These are phyloP conservation scores for Aureobasidium leucospermi DNA, from an alignment of 2,329 filamentous ascomycete genomes.

Conservation along the genomic window DNA sequence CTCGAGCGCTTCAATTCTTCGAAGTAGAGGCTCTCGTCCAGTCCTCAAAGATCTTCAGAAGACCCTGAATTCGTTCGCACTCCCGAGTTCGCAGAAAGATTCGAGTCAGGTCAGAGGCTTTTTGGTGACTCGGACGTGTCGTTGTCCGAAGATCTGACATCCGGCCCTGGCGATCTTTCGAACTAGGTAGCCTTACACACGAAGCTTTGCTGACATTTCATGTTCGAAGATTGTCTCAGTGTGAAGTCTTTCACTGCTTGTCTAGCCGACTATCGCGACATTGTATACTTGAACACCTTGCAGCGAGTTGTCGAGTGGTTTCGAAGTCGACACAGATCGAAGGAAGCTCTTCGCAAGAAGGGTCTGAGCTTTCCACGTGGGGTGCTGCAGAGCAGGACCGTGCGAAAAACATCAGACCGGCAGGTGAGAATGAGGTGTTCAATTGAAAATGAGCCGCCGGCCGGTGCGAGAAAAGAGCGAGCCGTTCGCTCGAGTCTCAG, in stretches of 20 bases:
- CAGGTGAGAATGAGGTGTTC: neutral
- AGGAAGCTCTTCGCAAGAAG: neutral
- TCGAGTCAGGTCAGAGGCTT: slow-evolving; percentile 2
- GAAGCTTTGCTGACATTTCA: neutral
- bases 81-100: neutral
- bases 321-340: neutral
- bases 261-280: no score
- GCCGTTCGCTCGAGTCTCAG: no score
- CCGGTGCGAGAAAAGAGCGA: slow-evolving; percentile 1
- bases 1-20: neutral
- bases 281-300: no score
- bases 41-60: neutral
- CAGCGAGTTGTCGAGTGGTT: no score
- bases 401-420: neutral
- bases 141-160: neutral
- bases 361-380: neutral
- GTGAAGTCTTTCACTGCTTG: neutral
- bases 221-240: neutral
- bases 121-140: neutral
- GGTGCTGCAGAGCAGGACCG: neutral
- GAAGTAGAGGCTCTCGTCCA: neutral
- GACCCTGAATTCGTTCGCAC: neutral
- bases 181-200: neutral
- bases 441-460: neutral
- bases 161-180: neutral